Percentiles rank a stretch among this genome's conserved stretches.
Evolutionary conservation across 2,329 filamentous ascomycete genomes (phyloP).

Genomic region (Blastomyces silverae): DNA sequence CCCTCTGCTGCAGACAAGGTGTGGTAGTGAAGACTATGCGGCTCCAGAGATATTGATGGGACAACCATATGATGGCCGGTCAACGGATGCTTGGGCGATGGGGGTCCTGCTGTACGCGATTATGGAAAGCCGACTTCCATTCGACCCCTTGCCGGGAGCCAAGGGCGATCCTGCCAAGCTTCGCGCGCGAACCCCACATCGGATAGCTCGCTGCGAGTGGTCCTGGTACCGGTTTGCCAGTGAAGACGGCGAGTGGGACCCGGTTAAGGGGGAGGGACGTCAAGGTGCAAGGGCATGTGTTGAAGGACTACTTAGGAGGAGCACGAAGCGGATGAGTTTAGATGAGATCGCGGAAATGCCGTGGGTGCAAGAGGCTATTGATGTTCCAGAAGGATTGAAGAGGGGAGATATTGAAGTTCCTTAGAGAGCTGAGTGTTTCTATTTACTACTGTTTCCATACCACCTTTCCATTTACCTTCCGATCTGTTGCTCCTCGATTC

Average conservation of each 20-base stretch:
- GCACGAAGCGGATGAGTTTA: conserved; percentile 68
- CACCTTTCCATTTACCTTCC: not conserved
- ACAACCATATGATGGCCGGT: conserved; percentile 84
- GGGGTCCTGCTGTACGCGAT: conserved; percentile 90
- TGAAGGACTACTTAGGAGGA: conserved; percentile 76
- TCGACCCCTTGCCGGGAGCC: conserved; percentile 79
- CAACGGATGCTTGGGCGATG: conserved; percentile 90
- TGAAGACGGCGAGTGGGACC: conserved; percentile 79
- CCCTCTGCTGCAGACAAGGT: conserved; percentile 85
- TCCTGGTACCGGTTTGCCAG: conserved; percentile 82
- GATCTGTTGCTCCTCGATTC: not conserved
- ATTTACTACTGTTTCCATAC: not conserved
- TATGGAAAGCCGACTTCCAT: conserved; percentile 85
- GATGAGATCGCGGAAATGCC: conserved; percentile 62
- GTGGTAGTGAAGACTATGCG: conserved; percentile 94
- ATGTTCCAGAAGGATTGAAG: conserved; percentile 54
- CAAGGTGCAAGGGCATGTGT: conserved; percentile 73
- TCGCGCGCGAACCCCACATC: conserved; percentile 76
- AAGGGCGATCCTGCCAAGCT: conserved; percentile 64
- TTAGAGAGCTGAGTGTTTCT: conserved; percentile 19
- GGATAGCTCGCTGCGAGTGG: conserved; percentile 96
- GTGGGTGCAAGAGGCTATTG: conserved; percentile 72
- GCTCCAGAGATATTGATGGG: conserved; percentile 95
- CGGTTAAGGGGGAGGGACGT: conserved; percentile 57
- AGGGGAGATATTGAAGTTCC: conserved; percentile 48